Evolutionary conservation across 495 filamentous ascomycete species (phyloP), one percentile per base, ranked within the genome.

Genomic region (Mytilinidion resinicola): DNA sequence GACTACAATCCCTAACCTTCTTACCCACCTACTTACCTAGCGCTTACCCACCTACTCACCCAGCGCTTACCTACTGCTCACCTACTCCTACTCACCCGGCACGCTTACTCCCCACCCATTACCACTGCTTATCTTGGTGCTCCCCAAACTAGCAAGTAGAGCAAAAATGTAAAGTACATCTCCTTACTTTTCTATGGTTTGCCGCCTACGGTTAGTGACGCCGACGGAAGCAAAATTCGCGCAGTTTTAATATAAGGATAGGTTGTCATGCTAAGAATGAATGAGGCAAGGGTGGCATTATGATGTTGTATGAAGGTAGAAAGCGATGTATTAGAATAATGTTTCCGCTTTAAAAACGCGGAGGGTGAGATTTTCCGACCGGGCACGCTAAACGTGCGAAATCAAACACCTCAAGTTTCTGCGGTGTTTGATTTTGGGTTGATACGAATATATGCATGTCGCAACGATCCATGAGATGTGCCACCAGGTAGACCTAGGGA

Each of bases 361-460:
- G n/a, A 48, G 19, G 44, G 44, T 48, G 21, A 48, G 19, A 20
- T 48, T 4, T 48, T n/a, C 44, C 21, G 19, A 48, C 19, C 21
- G 3, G 3, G 44, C 44, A n/a, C 19, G 14, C 19, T 48, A 15
- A 48, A 48, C 3, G 21, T 21, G 19, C 19, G n/a, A 48, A 21
- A 48, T 15, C 44, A 48, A 48, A 48, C 19, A 48, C 44, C 19
- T 48, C 19, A 48, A 15, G 10, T 48, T 48, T 48, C 44, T 48
- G 44, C 11, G 10, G 44, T 20, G 10, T 48, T 48, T 48, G 44
- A 48, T 48, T 48, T 10, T 1, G 44, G 44, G 3, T 48, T n/a
- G 44, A 48, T 48, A n/a, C 3, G 19, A 10, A 48, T 48, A 48
- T 4, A 21, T 48, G 44, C 44, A 48, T 3, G 19, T 3, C 2